These are phyloP conservation scores for Mycosarcoma maydis DNA, from an alignment of 1,284 basidiomycete genomes.

Conservation along the genomic window DNA sequence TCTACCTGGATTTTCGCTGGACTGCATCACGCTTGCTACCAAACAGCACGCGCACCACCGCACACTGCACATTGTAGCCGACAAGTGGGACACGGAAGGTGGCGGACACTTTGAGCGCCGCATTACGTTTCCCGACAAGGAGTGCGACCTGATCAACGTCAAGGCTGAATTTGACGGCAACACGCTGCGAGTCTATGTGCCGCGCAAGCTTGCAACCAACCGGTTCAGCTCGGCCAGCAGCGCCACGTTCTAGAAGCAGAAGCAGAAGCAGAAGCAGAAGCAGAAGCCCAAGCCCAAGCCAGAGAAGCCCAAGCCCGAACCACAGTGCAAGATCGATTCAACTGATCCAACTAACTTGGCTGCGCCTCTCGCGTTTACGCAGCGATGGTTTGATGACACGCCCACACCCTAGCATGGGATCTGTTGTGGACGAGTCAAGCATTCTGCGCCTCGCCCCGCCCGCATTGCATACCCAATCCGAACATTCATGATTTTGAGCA, in stretches of 20 bases:
- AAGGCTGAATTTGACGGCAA: conserved; percentile 55
- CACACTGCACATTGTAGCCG: conserved; percentile 61
- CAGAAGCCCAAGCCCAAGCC: too few relatives aligned
- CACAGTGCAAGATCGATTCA: too few relatives aligned
- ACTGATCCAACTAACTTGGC: too few relatives aligned
- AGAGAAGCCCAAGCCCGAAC: too few relatives aligned
- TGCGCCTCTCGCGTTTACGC: too few relatives aligned
- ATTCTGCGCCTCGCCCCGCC: too few relatives aligned
- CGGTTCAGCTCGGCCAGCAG: conserved; percentile 43
- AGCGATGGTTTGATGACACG: too few relatives aligned
- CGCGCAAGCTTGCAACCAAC: conserved; percentile 6
- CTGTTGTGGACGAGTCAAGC: too few relatives aligned
- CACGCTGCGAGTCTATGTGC: conserved; percentile 42
- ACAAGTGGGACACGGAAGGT: conserved; percentile 54
- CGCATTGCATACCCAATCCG: too few relatives aligned
- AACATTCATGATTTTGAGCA: too few relatives aligned
- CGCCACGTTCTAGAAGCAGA: conserved; percentile 69
- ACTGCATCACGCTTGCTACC: conserved; percentile 60
- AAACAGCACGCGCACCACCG: conserved; percentile 57
- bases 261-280: too few relatives aligned
- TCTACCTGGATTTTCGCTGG: conserved; percentile 60
- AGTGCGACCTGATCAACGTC: conserved; percentile 50
- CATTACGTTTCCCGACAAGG: conserved; percentile 55
- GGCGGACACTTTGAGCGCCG: conserved; percentile 61
- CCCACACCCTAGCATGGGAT: too few relatives aligned